These are phyloP conservation scores for Penicillium salamii DNA, from an alignment of 495 filamentous ascomycete genomes.

Conservation along the genomic window DNA sequence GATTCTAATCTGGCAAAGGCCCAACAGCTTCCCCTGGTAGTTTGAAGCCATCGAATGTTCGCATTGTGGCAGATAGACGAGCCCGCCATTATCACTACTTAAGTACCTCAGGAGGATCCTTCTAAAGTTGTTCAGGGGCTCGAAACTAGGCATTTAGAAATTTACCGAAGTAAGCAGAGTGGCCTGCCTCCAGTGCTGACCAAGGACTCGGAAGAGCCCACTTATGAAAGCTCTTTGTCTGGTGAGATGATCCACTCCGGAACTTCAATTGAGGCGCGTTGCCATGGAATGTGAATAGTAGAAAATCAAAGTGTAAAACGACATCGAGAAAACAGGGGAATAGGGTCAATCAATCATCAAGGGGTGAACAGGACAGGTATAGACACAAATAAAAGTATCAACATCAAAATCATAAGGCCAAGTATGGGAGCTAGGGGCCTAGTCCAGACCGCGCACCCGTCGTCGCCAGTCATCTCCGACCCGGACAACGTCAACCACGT, in stretches of 20 bases:
- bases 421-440: constrained; percentile 39
- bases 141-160: background rate
- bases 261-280: background rate
- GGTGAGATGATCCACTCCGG: background rate
- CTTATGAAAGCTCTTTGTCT: constrained; percentile 7
- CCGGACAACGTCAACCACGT: constrained; percentile 75
- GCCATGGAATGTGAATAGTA: no score
- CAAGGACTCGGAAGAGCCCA: no score
- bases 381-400: constrained; percentile 31
- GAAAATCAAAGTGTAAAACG: constrained; percentile 12
- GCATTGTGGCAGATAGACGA: no score
- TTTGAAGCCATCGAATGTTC: no score
- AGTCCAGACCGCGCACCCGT: constrained; percentile 70
- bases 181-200: no score
- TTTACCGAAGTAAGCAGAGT: no score
- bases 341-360: constrained; percentile 30
- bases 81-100: no score
- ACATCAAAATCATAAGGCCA: constrained; percentile 22
- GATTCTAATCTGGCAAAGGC: no score
- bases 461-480: constrained; percentile 82
- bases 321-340: constrained; percentile 27
- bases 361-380: constrained; percentile 22
- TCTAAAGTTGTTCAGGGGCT: no score
- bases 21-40: background rate
- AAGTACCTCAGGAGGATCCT: no score